phyloP scores from a whole-genome alignment of 202 grass and related monocot species.

The Miscanthus sacchariflorus region DNA sequence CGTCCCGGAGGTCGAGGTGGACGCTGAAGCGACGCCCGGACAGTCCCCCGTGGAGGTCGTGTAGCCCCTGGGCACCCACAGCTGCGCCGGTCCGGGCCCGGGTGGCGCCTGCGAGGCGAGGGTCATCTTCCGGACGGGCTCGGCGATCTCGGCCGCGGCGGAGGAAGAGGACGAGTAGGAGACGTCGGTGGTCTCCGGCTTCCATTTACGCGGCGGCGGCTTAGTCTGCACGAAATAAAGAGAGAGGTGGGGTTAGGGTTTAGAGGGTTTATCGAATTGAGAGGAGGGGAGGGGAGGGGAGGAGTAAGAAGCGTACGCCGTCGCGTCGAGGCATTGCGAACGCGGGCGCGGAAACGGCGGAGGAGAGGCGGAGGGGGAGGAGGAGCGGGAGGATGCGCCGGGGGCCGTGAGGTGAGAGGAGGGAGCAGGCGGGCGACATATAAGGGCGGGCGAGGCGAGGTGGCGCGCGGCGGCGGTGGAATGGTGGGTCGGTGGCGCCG shows the following conservation, averaged over 20 bases:
- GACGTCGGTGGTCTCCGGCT: slow-evolving; percentile 45
- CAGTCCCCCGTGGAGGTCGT: slow-evolving; percentile 23
- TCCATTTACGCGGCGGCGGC: slow-evolving; percentile 56
- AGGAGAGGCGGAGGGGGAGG: slow-evolving; percentile 12
- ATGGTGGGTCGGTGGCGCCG: not conserved
- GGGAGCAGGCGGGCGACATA: slow-evolving; percentile 38
- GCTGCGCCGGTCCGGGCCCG: slow-evolving; percentile 12
- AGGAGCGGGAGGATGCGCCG: slow-evolving; percentile 32
- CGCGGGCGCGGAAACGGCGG: not conserved
- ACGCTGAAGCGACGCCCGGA: not conserved
- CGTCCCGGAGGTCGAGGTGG: not conserved
- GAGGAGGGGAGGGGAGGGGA: not conserved
- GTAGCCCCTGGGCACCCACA: slow-evolving; percentile 66
- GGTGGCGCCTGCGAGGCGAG: slow-evolving; percentile 16
- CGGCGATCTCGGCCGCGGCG: slow-evolving; percentile 25
- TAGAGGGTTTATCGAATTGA: not conserved
- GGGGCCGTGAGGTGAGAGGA: slow-evolving; percentile 27
- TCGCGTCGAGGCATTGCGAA: slow-evolving; percentile 47
- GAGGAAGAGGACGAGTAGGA: slow-evolving; percentile 12
- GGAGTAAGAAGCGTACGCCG: not conserved
- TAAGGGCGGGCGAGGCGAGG: slow-evolving; percentile 3
- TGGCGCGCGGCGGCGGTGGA: slow-evolving; percentile 6
- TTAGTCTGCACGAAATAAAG: slow-evolving; percentile 38
- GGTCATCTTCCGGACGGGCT: slow-evolving; percentile 45
- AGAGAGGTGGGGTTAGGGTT: not conserved